These are phyloP conservation scores for Deinandra increscens DNA, from an alignment of 129 eudicot genomes.

Conservation along the genomic window DNA sequence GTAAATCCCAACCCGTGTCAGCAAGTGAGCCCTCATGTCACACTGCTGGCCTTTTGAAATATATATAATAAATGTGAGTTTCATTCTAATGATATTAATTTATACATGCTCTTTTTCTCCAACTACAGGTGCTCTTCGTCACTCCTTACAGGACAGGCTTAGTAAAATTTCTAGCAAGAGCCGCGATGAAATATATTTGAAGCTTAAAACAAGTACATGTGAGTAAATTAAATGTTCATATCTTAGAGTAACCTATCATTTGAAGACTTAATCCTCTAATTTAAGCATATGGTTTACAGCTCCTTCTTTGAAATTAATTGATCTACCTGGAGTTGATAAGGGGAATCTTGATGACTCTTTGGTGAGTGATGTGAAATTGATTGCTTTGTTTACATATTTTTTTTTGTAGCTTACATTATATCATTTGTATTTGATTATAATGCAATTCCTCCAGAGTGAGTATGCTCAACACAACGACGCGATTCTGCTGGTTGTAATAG, in stretches of 20 bases:
- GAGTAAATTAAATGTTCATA: conserved; percentile 21
- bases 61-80: conserved; percentile 18
- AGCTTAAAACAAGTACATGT: conserved; percentile 98
- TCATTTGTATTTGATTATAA: neutral
- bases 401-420: conserved; percentile 4
- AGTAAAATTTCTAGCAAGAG: conserved; percentile 88
- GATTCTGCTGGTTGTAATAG: conserved; percentile 75
- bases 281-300: conserved; percentile 42
- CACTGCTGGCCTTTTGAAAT: conserved; percentile 15
- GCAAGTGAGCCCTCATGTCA: conserved; percentile 73
- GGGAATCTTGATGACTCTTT: conserved; percentile 81
- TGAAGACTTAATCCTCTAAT: conserved; percentile 10
- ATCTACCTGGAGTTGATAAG: conserved; percentile 94
- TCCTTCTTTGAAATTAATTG: conserved; percentile 89
- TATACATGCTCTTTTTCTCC: conserved; percentile 23
- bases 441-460: conserved; percentile 48
- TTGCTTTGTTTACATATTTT: neutral
- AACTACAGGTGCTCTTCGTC: conserved; percentile 79
- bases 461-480: conserved; percentile 95
- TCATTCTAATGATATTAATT: conserved; percentile 24
- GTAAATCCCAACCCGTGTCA: conserved; percentile 90
- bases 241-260: neutral
- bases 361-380: conserved; percentile 49
- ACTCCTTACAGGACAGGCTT: conserved; percentile 90
- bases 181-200: conserved; percentile 82